A percentile compares a stretch with the other conserved stretches of the same genome.
These are phyloP conservation scores for Pythium brachiatum DNA, from an alignment of 352 stramenopile species.

Conservation along the genomic window DNA sequence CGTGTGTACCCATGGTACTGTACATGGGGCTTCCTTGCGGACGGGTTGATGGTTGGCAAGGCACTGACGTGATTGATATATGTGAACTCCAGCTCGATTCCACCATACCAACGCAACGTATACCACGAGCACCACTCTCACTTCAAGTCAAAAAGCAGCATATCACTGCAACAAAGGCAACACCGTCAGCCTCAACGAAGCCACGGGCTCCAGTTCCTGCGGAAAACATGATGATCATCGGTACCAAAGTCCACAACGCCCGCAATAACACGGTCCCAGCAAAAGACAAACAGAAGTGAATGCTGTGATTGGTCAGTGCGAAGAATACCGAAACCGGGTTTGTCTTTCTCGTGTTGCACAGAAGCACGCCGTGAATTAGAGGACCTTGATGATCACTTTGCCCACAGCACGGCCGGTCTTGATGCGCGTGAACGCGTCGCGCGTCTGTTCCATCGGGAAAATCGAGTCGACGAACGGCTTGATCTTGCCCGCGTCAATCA, in stretches of 20 bases:
- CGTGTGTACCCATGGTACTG: conserved; percentile 21
- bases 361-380: too few relatives aligned
- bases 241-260: conserved; percentile 12
- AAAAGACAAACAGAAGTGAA: background rate
- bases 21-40: background rate
- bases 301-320: background rate
- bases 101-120: background rate
- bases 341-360: too few relatives aligned
- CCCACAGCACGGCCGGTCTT: conserved; percentile 47
- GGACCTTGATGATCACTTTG: conserved; percentile 25
- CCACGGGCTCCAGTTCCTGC: background rate
- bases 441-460: conserved; percentile 40
- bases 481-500: conserved; percentile 39
- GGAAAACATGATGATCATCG: conserved; percentile 19
- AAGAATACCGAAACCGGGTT: background rate
- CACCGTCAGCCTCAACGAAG: background rate
- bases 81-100: background rate
- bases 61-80: background rate
- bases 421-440: conserved; percentile 41
- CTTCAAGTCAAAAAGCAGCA: background rate
- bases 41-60: background rate
- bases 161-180: background rate
- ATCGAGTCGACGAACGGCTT: conserved; percentile 36
- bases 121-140: background rate
- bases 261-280: background rate